Percentiles rank a stretch among this genome's conserved stretches.
Conservation (phyloP, 805 yeast genomes). For the Schwanniomyces pseudopolymorphus region DNA sequence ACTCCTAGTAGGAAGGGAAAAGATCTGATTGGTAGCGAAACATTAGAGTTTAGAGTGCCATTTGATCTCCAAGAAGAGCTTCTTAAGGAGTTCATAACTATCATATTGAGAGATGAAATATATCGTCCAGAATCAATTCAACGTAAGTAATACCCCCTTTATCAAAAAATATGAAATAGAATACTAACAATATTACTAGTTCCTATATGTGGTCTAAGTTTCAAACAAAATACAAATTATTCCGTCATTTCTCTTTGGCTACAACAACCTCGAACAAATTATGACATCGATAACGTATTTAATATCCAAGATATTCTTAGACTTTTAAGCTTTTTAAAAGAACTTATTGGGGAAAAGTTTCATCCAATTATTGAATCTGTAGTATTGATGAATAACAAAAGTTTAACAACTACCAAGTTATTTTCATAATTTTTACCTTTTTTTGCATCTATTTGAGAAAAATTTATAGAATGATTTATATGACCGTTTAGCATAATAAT, state of each 20-base stretch:
- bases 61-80: slow-evolving; percentile 7
- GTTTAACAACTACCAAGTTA: slow-evolving; percentile 6
- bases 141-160: slow-evolving; percentile 4
- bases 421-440: background rate
- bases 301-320: slow-evolving; percentile 3
- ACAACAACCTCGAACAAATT: slow-evolving; percentile 6
- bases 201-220: slow-evolving; percentile 13
- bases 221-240: slow-evolving; percentile 9
- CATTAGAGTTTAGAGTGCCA: slow-evolving; percentile 16
- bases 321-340: slow-evolving; percentile 7
- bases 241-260: slow-evolving; percentile 16
- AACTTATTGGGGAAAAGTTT: slow-evolving; percentile 5
- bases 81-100: slow-evolving; percentile 7
- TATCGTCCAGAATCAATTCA: slow-evolving; percentile 10
- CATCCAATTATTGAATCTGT: slow-evolving; percentile 7
- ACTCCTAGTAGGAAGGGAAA: slow-evolving; percentile 13
- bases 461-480: too few relatives aligned
- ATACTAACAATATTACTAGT: slow-evolving; percentile 9
- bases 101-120: slow-evolving; percentile 12
- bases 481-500: too few relatives aligned
- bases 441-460: background rate
- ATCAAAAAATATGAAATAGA: too few relatives aligned
- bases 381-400: slow-evolving; percentile 9
- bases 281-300: background rate
- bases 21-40: slow-evolving; percentile 12